These are phyloP conservation scores for Dacryopinax primogenitus DNA, from an alignment of 768 basidiomycete genomes.

Conservation along the genomic window DNA sequence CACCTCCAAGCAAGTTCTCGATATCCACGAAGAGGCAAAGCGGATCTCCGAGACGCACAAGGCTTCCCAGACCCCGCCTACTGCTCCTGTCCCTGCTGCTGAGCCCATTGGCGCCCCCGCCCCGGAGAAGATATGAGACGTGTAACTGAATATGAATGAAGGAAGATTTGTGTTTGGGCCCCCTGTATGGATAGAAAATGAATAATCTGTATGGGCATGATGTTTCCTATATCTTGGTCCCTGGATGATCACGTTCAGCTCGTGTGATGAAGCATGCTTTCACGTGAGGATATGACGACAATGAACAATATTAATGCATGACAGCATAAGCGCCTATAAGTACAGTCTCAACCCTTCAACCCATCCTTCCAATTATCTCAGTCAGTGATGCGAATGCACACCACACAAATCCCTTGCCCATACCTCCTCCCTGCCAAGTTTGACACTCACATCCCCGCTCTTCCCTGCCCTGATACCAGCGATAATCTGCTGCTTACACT, in stretches of 20 bases:
- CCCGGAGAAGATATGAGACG: not conserved
- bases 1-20: conserved; percentile 74
- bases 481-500: not conserved
- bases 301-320: too few species aligned
- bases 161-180: not conserved
- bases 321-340: not conserved
- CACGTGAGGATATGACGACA: not conserved
- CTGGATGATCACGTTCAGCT: not conserved
- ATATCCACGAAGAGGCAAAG: conserved; percentile 87
- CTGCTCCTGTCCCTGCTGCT: not conserved
- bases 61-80: conserved; percentile 12
- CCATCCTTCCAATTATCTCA: not conserved
- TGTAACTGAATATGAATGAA: not conserved
- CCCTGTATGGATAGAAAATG: conserved; percentile 9
- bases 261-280: not conserved
- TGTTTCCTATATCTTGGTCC: not conserved
- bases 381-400: not conserved
- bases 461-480: not conserved
- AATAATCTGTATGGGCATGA: conserved; percentile 5
- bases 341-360: not conserved
- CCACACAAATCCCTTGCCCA: conserved; percentile 7
- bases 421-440: not conserved
- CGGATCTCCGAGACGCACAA: conserved; percentile 62
- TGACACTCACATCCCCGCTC: not conserved
- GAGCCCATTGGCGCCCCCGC: not conserved